Base-by-base conservation (phyloP, 192 early-diverging fungal species). In the Backusella psychrophila region DNA sequence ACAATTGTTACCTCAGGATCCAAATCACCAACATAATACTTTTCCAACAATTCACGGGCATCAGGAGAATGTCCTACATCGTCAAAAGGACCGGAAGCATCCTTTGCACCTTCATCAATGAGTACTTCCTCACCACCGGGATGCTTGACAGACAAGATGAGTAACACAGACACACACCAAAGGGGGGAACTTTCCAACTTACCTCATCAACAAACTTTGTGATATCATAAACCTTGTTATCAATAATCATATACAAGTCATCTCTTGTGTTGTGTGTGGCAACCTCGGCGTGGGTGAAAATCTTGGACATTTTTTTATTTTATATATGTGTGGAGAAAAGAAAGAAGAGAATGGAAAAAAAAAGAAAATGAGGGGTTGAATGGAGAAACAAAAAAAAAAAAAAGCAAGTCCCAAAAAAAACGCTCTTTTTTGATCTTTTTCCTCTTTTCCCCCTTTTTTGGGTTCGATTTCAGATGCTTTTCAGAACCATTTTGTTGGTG, bases 101-200 rank as follows among this genome's bases (percentile, higher is more conserved):
- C 96, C 76, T 87, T 88, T 83, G 95, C 97, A 67, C 90, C 96
- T 77, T 93, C 89, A 84, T 97, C 97, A 53, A 97, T 78, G 75
- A 99, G 85, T 15, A 99, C 94, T 83, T 99, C 97, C 85, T 97
- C 97, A 81, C 97, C 97, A 82, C 97, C 97, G 29, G 97, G 97
- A 83, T 99, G 97, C 94, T 98, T 36, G 56, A 63, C 56, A 63
- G 56, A 63, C 56, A 63, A 29, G 12, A 63, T 63, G 21, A 63
- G 56, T 63, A 4, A 63, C 29, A 49, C 19, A 49, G 19, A n/a
- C 46, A n/a, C 42, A 49, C 56, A 63, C 56, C 11, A 42, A 21
- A 72, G 7, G 26, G 1, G 1, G 21, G 26, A 15, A 0, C 4
- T 4, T 29, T 53, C 35, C 3, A 23, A 4, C 75, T 66, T 82